These are phyloP conservation scores for Penicillium griseofulvum DNA, from an alignment of 2,329 filamentous ascomycete species.

Conservation along the genomic window DNA sequence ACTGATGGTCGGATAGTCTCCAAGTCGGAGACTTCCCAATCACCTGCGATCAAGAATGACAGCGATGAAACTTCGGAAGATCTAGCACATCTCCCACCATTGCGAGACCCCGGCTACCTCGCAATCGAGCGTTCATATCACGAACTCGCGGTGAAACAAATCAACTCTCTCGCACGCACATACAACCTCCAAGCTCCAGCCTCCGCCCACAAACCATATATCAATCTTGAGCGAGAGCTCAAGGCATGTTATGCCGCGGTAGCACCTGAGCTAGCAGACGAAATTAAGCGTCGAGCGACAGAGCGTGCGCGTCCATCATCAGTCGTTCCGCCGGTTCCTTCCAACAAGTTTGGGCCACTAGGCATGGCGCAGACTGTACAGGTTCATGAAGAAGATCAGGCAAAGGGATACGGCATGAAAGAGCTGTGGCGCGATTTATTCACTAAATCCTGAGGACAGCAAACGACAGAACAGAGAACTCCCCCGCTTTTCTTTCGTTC, in stretches of 20 bases:
- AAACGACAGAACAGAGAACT: not conserved
- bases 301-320: conserved; percentile 42
- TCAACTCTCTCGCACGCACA: conserved; percentile 76
- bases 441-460: conserved; percentile 20
- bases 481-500: not conserved
- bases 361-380: conserved; percentile 47
- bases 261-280: conserved; percentile 69
- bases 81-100: conserved; percentile 55
- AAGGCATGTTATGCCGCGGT: conserved; percentile 79
- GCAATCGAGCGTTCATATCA: conserved; percentile 71
- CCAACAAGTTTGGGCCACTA: conserved; percentile 63
- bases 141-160: conserved; percentile 68
- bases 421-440: conserved; percentile 89
- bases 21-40: not conserved
- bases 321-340: conserved; percentile 26
- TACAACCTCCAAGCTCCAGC: conserved; percentile 96
- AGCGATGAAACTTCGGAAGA: conserved; percentile 12
- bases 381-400: conserved; percentile 70
- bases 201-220: conserved; percentile 90
- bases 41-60: not conserved
- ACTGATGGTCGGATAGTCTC: conserved; percentile 26
- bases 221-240: conserved; percentile 77
- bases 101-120: conserved; percentile 78
- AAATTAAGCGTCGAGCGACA: conserved; percentile 68
- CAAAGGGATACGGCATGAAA: conserved; percentile 75